Conservation (phyloP, 2,329 filamentous ascomycete genomes). For the Akanthomyces dipterigenus region DNA sequence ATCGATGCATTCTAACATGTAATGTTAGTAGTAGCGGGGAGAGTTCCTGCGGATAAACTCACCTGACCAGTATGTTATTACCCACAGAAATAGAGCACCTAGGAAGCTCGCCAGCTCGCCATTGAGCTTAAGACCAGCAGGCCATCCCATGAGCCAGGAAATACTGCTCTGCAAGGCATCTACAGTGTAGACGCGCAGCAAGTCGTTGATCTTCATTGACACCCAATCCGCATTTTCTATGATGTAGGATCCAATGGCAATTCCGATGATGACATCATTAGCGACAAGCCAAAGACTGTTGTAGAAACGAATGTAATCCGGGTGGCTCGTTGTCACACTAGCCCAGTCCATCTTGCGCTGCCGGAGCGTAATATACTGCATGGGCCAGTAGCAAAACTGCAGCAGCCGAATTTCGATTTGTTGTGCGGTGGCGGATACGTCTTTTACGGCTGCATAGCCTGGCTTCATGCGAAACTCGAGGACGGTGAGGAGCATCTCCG, state of each 20-base stretch:
- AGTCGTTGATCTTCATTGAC: slow-evolving; percentile 66
- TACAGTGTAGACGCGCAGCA: slow-evolving; percentile 78
- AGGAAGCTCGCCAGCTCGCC: slow-evolving; percentile 89
- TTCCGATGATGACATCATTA: slow-evolving; percentile 97
- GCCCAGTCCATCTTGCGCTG: slow-evolving; percentile 88
- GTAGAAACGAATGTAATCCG: slow-evolving; percentile 98
- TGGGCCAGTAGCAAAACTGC: slow-evolving; percentile 98
- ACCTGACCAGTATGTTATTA: slow-evolving; percentile 97
- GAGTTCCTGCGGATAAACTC: slow-evolving; percentile 25
- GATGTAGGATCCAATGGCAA: slow-evolving; percentile 92
- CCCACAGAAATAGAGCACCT: slow-evolving; percentile 94
- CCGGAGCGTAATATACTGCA: slow-evolving; percentile 89
- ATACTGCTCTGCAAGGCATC: slow-evolving; percentile 84
- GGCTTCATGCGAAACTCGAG: slow-evolving; percentile 80
- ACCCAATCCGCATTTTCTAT: slow-evolving; percentile 89
- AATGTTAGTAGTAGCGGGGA: background rate
- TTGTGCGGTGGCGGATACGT: slow-evolving; percentile 92
- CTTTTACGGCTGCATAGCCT: slow-evolving; percentile 79
- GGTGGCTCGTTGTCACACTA: slow-evolving; percentile 89
- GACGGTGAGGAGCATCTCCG: slow-evolving; percentile 69
- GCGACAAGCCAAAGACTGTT: slow-evolving; percentile 98
- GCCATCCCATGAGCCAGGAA: slow-evolving; percentile 92
- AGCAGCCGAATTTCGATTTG: slow-evolving; percentile 95
- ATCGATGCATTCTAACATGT: slow-evolving; percentile 58
- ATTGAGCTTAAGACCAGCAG: slow-evolving; percentile 91